Conservation (phyloP, 2,329 filamentous ascomycete species). For the Scedosporium aurantiacum region DNA sequence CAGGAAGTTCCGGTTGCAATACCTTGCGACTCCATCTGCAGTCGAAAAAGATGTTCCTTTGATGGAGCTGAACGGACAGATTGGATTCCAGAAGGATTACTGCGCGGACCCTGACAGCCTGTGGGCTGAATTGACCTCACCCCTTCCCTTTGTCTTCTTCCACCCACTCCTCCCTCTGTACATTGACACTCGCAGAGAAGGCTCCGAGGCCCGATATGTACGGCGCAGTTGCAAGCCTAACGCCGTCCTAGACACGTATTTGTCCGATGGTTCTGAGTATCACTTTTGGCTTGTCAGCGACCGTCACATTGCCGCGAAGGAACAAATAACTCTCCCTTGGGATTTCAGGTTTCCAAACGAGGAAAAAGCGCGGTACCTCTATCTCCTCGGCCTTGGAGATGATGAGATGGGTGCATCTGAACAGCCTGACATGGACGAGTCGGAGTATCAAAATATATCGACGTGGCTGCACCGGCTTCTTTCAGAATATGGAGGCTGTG, state of each 20-base stretch:
- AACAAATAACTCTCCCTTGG: slow-evolving; percentile 56
- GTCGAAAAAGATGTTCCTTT: slow-evolving; percentile 47
- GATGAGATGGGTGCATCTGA: slow-evolving; percentile 35
- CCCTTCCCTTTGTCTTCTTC: slow-evolving; percentile 72
- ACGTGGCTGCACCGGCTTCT: slow-evolving; percentile 60
- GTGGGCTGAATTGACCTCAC: slow-evolving; percentile 55
- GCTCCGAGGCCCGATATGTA: slow-evolving; percentile 78
- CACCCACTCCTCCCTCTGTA: slow-evolving; percentile 81
- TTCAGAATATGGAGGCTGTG: slow-evolving; percentile 70
- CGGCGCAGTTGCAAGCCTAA: slow-evolving; percentile 87
- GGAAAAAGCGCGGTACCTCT: slow-evolving; percentile 40
- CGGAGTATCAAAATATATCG: slow-evolving; percentile 48
- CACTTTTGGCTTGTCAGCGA: slow-evolving; percentile 90
- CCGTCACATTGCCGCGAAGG: slow-evolving; percentile 54
- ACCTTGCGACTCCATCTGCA: slow-evolving; percentile 39
- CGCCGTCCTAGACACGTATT: slow-evolving; percentile 73
- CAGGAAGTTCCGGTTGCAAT: slow-evolving; percentile 58
- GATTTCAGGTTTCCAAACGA: slow-evolving; percentile 54
- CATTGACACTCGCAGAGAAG: slow-evolving; percentile 83
- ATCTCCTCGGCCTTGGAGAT: slow-evolving; percentile 51
- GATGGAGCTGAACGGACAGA: slow-evolving; percentile 65
- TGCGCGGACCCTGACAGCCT: slow-evolving; percentile 54
- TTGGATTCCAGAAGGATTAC: slow-evolving; percentile 64
- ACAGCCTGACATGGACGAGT: slow-evolving; percentile 40
- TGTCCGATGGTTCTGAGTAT: slow-evolving; percentile 68